Conservation (phyloP, 352 stramenopile species). For the Phytophthora citricola region DNA sequence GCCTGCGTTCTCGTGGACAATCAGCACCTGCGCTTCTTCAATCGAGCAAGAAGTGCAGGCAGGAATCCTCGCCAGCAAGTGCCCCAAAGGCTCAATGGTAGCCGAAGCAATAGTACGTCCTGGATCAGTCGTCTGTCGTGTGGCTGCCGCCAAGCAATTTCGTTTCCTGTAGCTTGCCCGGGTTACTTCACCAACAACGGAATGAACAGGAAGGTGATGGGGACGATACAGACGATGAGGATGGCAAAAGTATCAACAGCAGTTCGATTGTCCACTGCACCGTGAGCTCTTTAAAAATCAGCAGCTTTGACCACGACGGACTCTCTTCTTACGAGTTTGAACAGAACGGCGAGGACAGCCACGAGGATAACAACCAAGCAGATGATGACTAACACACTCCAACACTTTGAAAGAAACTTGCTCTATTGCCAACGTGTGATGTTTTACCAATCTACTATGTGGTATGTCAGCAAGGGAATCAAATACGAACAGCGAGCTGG, state of each 20-base stretch:
- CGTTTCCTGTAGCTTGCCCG: neutral
- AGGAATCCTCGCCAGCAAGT: slow-evolving; percentile 32
- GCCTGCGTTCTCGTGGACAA: slow-evolving; percentile 73
- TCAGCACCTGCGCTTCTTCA: slow-evolving; percentile 65
- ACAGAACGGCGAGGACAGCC: no score
- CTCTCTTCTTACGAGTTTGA: slow-evolving; percentile 7
- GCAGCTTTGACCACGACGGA: slow-evolving; percentile 10
- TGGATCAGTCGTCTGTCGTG: slow-evolving; percentile 16
- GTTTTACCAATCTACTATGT: slow-evolving; percentile 31
- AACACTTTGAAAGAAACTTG: slow-evolving; percentile 9
- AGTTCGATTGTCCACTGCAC: slow-evolving; percentile 2
- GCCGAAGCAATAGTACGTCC: slow-evolving; percentile 7
- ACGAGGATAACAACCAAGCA: slow-evolving; percentile 38
- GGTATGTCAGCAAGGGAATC: slow-evolving; percentile 25
- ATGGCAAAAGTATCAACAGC: slow-evolving; percentile 3
- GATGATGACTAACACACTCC: slow-evolving; percentile 23
- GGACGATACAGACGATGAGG: slow-evolving; percentile 28
- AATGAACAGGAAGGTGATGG: neutral
- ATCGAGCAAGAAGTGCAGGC: slow-evolving; percentile 39
- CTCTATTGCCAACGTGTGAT: slow-evolving; percentile 35
- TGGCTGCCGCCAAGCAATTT: slow-evolving; percentile 9
- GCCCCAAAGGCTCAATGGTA: slow-evolving; percentile 7
- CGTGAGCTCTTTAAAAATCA: slow-evolving; percentile 6
- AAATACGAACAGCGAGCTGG: slow-evolving; percentile 39
- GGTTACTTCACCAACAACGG: neutral